Conservation (phyloP, 345 rosid genomes). For the Corymbia maculata region DNA sequence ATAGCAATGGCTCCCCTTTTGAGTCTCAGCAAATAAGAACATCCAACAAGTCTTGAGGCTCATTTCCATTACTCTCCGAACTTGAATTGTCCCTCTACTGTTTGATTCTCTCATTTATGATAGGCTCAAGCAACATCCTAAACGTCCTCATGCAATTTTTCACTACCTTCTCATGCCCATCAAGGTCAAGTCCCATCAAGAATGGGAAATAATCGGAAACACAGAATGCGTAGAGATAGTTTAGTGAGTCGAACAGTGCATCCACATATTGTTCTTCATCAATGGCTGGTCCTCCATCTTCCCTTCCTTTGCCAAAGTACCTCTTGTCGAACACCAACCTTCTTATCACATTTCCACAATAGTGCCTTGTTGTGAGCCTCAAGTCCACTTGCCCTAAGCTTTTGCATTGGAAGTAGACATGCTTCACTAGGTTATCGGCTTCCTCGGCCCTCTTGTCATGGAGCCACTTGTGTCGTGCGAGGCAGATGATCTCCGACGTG, state of each 20-base stretch:
- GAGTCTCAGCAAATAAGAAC: neutral
- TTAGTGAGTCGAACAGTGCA: neutral
- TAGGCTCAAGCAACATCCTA: neutral
- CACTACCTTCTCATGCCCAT: neutral
- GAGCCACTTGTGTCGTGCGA: slow-evolving; percentile 1
- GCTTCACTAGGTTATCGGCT: neutral
- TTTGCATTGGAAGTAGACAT: slow-evolving; percentile 5
- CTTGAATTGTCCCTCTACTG: neutral
- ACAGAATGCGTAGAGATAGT: neutral
- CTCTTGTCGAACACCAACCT: slow-evolving; percentile 3
- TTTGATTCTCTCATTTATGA: neutral
- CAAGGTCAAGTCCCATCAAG: neutral
- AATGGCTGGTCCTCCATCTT: neutral
- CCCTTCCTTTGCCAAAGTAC: neutral
- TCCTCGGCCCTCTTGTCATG: neutral
- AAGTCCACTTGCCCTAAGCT: neutral
- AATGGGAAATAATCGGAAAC: neutral
- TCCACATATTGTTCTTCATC: neutral
- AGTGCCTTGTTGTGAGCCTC: slow-evolving; percentile 1
- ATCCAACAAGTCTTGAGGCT: neutral
- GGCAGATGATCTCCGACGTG: slow-evolving; percentile 5
- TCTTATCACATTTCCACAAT: slow-evolving; percentile 8
- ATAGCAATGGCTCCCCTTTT: neutral
- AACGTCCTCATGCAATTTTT: neutral
- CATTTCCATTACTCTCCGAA: neutral